Percentiles rank a stretch among this genome's conserved stretches.
These are phyloP conservation scores for Pythium scleroteichum DNA, from an alignment of 352 stramenopile species.

Conservation along the genomic window DNA sequence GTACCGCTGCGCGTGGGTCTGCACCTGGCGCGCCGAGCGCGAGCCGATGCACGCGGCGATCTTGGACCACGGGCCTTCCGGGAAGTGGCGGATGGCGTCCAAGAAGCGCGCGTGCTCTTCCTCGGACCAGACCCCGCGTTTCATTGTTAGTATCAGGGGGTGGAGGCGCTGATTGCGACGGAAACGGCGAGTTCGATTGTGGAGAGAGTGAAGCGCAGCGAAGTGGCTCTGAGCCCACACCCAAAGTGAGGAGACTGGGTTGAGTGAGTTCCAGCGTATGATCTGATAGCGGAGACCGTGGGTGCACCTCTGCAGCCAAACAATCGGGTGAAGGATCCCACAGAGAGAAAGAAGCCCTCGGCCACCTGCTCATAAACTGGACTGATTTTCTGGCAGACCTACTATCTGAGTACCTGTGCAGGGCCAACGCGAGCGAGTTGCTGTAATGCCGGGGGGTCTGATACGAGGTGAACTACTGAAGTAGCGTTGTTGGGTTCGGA, in stretches of 20 bases:
- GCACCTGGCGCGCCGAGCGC: conserved; percentile 60
- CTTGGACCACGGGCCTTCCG: conserved; percentile 37
- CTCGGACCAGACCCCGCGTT: conserved; percentile 33
- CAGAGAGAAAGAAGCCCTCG: conserved; percentile 14
- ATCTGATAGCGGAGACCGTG: conserved; percentile 1
- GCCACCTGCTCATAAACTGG: conserved; percentile 24
- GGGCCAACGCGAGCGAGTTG: no score
- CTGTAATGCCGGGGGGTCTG: not conserved
- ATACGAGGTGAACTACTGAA: conserved; percentile 4
- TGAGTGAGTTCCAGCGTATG: not conserved
- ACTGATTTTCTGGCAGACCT: conserved; percentile 1
- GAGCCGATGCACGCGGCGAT: conserved; percentile 34
- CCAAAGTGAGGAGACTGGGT: not conserved
- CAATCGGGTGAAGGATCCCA: not conserved
- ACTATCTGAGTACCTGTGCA: conserved; percentile 1
- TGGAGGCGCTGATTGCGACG: no score
- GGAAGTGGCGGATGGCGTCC: conserved; percentile 33
- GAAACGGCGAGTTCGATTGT: no score
- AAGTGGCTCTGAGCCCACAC: no score
- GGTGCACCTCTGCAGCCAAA: not conserved
- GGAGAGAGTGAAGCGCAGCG: no score
- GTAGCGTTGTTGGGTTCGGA: conserved; percentile 18
- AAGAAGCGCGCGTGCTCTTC: conserved; percentile 43
- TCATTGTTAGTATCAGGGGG: conserved; percentile 14
- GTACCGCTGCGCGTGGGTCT: conserved; percentile 64